phyloP scores from a whole-genome alignment of 164 flowering plant species.

The Platanus orientalis region DNA sequence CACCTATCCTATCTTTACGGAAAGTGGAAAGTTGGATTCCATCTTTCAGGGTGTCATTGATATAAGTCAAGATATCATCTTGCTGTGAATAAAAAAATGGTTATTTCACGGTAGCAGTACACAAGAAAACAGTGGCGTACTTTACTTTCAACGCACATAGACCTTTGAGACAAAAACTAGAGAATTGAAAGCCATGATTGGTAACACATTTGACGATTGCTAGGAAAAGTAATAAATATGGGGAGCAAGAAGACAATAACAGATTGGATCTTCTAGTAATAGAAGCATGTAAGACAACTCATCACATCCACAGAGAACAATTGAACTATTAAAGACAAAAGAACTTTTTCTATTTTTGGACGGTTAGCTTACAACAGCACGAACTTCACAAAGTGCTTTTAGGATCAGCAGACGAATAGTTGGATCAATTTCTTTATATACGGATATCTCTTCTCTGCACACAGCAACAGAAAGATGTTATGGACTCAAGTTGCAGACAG shows the following conservation, averaged over 20 bases:
- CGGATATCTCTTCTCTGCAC: conserved; percentile 65
- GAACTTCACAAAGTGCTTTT: conserved; percentile 89
- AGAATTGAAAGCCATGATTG: no score
- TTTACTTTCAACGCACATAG: no score
- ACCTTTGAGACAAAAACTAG: no score
- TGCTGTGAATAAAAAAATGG: conserved; percentile 44
- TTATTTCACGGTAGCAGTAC: conserved; percentile 3
- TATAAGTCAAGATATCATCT: conserved; percentile 50
- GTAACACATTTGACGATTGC: no score
- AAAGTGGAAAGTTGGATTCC: conserved; percentile 52
- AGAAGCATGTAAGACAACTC: conserved; percentile 2
- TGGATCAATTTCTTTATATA: conserved; percentile 69
- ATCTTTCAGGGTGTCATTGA: conserved; percentile 53
- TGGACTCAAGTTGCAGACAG: background rate
- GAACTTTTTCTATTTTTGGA: no score
- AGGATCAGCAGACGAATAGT: conserved; percentile 54
- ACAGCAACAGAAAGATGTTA: conserved; percentile 3
- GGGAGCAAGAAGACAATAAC: no score
- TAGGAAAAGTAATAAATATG: no score
- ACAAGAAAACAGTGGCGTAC: background rate
- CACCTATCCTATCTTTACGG: conserved; percentile 57
- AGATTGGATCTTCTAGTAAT: background rate
- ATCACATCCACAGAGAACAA: no score
- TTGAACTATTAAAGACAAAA: no score
- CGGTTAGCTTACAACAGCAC: conserved; percentile 47